These are phyloP conservation scores for Pulveroboletus sp. DNA, from an alignment of 768 basidiomycete genomes.

Conservation along the genomic window DNA sequence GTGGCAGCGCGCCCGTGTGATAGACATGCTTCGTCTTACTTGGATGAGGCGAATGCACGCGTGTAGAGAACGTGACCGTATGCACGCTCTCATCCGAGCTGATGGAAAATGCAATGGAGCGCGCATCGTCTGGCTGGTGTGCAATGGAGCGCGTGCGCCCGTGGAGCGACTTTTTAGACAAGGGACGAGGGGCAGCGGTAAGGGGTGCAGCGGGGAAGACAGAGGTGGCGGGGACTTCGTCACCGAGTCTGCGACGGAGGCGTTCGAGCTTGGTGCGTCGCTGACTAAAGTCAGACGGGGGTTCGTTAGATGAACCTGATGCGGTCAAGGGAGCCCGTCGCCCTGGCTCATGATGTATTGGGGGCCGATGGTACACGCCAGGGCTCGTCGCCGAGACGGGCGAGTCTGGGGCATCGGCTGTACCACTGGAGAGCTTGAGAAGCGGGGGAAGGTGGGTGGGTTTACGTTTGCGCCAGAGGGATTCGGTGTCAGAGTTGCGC, in stretches of 20 bases:
- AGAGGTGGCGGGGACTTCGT: conserved; percentile 58
- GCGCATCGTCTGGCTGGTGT: conserved; percentile 18
- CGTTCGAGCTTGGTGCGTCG: conserved; percentile 63
- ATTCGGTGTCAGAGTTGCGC: conserved; percentile 3
- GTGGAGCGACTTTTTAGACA: background rate
- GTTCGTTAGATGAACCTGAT: conserved; percentile 25
- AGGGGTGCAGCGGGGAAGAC: conserved; percentile 45
- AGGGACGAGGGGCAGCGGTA: conserved; percentile 8
- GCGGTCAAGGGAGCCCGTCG: conserved; percentile 21
- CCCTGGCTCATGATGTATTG: conserved; percentile 15
- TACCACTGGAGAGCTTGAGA: conserved; percentile 13
- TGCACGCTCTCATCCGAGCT: conserved; percentile 29
- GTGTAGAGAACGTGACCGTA: conserved; percentile 19
- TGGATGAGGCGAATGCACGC: conserved; percentile 13
- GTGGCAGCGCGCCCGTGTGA: conserved; percentile 23
- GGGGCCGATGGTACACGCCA: conserved; percentile 8
- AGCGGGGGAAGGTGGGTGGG: conserved; percentile 27
- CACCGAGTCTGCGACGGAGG: conserved; percentile 58
- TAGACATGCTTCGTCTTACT: conserved; percentile 13
- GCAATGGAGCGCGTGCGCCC: conserved; percentile 4
- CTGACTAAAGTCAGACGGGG: conserved; percentile 36
- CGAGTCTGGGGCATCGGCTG: conserved; percentile 3
- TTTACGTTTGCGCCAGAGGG: conserved; percentile 26
- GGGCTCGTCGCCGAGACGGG: background rate
- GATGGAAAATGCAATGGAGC: conserved; percentile 24